phyloP scores from a whole-genome alignment of 2,329 filamentous ascomycete species.

The Penicillium sp. region DNA sequence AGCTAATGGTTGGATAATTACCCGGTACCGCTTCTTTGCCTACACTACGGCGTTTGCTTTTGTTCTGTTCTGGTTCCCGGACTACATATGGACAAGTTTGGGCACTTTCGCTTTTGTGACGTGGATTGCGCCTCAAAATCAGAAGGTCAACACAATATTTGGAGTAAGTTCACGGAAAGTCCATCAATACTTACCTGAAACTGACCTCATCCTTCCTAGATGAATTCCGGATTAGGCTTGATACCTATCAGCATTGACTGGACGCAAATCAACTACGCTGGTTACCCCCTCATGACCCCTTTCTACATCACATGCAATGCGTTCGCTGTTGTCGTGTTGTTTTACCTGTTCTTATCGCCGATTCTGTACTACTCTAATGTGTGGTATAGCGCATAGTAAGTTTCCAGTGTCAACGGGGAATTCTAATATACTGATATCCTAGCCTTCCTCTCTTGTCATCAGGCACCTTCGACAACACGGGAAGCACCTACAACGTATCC shows the following conservation, averaged over 20 bases:
- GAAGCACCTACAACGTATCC: conserved; percentile 28
- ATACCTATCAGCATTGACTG: conserved; percentile 49
- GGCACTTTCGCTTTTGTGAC: conserved; percentile 47
- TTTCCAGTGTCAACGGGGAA: background rate
- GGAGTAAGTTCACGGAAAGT: conserved; percentile 11
- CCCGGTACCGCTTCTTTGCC: conserved; percentile 17
- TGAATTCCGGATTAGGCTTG: conserved; percentile 27
- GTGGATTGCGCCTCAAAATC: conserved; percentile 47
- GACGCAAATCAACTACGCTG: conserved; percentile 33
- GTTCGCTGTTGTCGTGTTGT: conserved; percentile 53
- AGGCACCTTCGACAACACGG: conserved; percentile 33
- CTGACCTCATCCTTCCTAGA: conserved; percentile 4
- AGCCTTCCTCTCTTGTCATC: conserved; percentile 30
- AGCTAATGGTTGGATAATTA: conserved; percentile 19
- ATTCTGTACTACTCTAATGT: conserved; percentile 58
- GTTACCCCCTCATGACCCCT: conserved; percentile 27
- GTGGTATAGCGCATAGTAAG: conserved; percentile 41
- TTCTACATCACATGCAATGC: conserved; percentile 55
- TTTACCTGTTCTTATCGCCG: conserved; percentile 48
- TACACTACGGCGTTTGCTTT: conserved; percentile 17
- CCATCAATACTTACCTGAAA: too few species aligned
- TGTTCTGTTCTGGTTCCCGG: conserved; percentile 50
- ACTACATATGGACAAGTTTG: conserved; percentile 47
- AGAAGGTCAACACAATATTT: conserved; percentile 27
- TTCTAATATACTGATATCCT: background rate